Base-by-base conservation (phyloP, 768 basidiomycete species). In the Termitomyces sp. region DNA sequence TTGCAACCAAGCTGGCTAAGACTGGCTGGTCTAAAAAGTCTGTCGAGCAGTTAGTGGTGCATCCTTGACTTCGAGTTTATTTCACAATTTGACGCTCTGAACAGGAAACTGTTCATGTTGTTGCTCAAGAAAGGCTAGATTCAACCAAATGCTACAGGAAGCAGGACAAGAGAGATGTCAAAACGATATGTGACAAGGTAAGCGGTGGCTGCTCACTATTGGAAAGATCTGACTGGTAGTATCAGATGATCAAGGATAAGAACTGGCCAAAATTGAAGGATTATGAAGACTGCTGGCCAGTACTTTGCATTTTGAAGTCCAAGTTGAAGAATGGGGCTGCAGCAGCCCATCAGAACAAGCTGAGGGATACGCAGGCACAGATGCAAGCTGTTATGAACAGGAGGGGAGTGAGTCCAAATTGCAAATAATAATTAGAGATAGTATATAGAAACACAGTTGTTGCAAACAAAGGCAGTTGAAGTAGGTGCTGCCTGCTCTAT, bases 181-280 rank as follows among this genome's bases (percentile, higher is more conserved):
- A n/a, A n/a, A n/a, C n/a, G n/a, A n/a, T 59, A 18, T 59, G 55
- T 48, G 33, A 57, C 7, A 24, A 59, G 44, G 58, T 59, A 39
- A 11, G 55, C 31, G 18, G 20, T 2, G 22, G n/a, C 9, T 6
- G 20, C 13, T 55, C 0, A 2, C 16, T 3, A 46, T 4, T 6
- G 0, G 31, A 44, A 13, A 20, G 41, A 3, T 3, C 31, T 55
- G 6, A 34, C 27, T 36, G 13, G 2, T 48, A 20, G 22, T 34
- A 34, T 16, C 48, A 64, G 63, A 61, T 64, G 63, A 51, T 47
- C 54, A 50, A 52, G 27, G 54, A 61, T 30, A 54, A 54, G 12
- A 42, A 39, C 24, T 57, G 54, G 54, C 55, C 63, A n/a, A 34
- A 42, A 37, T 37, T 60, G 9, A 51, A 58, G 16, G 41, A 54